Evolutionary conservation across 495 filamentous ascomycete species (phyloP).

Genomic region (Xylaria scruposa): DNA sequence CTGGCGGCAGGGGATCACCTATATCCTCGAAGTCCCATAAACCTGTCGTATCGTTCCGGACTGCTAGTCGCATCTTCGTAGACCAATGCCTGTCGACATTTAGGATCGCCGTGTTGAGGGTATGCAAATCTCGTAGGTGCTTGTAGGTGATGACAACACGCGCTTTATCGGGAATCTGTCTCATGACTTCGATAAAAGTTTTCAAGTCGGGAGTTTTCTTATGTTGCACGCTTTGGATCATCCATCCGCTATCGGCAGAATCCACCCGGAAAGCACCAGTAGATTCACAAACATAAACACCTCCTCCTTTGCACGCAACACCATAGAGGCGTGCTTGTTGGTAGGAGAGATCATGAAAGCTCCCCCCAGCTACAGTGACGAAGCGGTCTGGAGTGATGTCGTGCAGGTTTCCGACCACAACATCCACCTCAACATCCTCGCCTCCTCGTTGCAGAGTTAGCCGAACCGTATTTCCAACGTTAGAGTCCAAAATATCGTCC

Average conservation of each 20-base stretch:
- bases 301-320: conserved; percentile 77
- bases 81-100: conserved; percentile 96
- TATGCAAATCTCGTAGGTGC: conserved; percentile 93
- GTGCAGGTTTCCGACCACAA: conserved; percentile 89
- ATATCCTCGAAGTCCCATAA: conserved; percentile 95
- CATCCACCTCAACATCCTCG: conserved; percentile 82
- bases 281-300: conserved; percentile 92
- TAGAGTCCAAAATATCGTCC: conserved; percentile 92
- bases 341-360: conserved; percentile 96
- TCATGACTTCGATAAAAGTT: conserved; percentile 91
- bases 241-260: conserved; percentile 87
- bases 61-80: conserved; percentile 88
- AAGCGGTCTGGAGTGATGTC: conserved; percentile 95
- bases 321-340: conserved; percentile 94
- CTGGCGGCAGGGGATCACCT: conserved; percentile 76
- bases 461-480: conserved; percentile 74
- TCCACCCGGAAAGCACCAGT: conserved; percentile 95
- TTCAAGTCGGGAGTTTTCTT: conserved; percentile 85
- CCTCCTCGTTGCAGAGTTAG: conserved; percentile 88
- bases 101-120: conserved; percentile 88
- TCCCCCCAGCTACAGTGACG: conserved; percentile 88
- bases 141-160: conserved; percentile 94
- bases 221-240: conserved; percentile 88
- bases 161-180: conserved; percentile 84
- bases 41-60: conserved; percentile 88